These are phyloP conservation scores for Naganishia randhawae DNA, from an alignment of 768 basidiomycete species.

Conservation along the genomic window DNA sequence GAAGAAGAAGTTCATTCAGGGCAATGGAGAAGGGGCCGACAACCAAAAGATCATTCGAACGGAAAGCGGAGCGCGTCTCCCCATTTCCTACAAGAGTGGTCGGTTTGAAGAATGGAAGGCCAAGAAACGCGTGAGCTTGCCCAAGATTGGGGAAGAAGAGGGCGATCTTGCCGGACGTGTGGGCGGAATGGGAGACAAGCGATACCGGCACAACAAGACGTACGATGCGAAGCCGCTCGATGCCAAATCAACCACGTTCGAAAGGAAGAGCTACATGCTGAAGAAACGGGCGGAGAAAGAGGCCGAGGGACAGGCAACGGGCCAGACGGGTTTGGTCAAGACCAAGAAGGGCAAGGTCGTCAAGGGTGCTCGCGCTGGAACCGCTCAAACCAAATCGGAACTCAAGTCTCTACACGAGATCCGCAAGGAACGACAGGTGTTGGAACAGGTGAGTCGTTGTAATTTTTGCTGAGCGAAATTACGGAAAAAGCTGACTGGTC, in stretches of 20 bases:
- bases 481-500: background rate
- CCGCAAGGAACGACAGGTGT: constrained; percentile 64
- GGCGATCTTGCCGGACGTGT: constrained; percentile 50
- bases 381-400: constrained; percentile 59
- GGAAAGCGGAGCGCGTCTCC: constrained; percentile 84
- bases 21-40: constrained; percentile 78
- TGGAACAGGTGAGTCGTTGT: constrained; percentile 55
- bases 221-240: constrained; percentile 70
- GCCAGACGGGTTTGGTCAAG: constrained; percentile 38
- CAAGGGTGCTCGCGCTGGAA: constrained; percentile 52
- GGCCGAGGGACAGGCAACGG: constrained; percentile 51
- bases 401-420: constrained; percentile 85
- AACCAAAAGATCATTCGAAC: constrained; percentile 90
- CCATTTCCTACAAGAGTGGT: constrained; percentile 87
- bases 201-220: constrained; percentile 69
- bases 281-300: constrained; percentile 59
- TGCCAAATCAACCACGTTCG: constrained; percentile 67
- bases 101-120: constrained; percentile 93
- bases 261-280: constrained; percentile 64
- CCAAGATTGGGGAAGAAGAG: constrained; percentile 79
- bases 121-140: constrained; percentile 68
- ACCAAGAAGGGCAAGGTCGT: constrained; percentile 61
- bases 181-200: constrained; percentile 56
- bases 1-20: constrained; percentile 88
- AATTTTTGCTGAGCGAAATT: background rate